These are phyloP conservation scores for Davidsoniella eucalypti DNA, from an alignment of 2,329 filamentous ascomycete species.

Conservation along the genomic window DNA sequence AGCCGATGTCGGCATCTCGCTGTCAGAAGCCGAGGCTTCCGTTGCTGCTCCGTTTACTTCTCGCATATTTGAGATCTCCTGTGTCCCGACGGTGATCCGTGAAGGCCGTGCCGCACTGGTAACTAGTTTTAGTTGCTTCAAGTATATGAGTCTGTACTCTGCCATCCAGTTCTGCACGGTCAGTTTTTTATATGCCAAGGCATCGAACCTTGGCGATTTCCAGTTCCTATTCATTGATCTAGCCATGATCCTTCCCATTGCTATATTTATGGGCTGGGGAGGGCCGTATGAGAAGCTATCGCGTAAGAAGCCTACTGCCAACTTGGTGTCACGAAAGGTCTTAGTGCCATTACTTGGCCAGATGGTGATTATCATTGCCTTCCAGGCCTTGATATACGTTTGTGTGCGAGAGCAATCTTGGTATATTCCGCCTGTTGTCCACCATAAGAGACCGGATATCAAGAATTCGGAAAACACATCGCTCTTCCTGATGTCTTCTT, in stretches of 20 bases:
- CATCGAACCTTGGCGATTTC: constrained; percentile 90
- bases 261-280: constrained; percentile 98
- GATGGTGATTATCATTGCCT: constrained; percentile 61
- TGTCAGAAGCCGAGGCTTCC: constrained; percentile 93
- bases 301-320: constrained; percentile 76
- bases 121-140: constrained; percentile 99
- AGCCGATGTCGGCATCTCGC: constrained; percentile 89
- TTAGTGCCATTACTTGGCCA: constrained; percentile 79
- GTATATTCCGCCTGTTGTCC: constrained; percentile 61
- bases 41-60: constrained; percentile 98
- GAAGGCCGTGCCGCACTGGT: constrained; percentile 89
- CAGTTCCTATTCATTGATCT: constrained; percentile 97
- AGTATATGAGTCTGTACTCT: constrained; percentile 98
- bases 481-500: constrained; percentile 79
- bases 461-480: constrained; percentile 88
- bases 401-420: constrained; percentile 65
- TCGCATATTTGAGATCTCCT: constrained; percentile 87
- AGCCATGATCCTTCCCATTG: constrained; percentile 80
- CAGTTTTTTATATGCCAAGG: constrained; percentile 86
- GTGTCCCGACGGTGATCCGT: constrained; percentile 82
- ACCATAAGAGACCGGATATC: constrained; percentile 66
- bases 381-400: constrained; percentile 60
- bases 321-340: constrained; percentile 84
- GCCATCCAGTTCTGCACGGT: constrained; percentile 98
- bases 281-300: constrained; percentile 63